These are phyloP conservation scores for Leucocoprinus leucothites DNA, from an alignment of 768 basidiomycete species.

Conservation along the genomic window DNA sequence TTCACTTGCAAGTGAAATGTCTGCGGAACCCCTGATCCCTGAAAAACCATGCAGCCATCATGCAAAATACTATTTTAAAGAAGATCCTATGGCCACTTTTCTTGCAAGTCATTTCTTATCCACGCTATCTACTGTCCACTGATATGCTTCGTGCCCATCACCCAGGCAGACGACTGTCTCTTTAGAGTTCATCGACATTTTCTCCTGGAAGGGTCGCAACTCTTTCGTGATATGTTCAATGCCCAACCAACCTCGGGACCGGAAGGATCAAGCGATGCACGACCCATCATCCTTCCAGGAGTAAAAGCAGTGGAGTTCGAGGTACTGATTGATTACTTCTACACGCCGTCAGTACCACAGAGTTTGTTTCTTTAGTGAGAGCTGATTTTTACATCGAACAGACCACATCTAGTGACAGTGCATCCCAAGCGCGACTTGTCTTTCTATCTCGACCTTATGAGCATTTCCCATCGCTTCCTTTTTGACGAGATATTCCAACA, in stretches of 20 bases:
- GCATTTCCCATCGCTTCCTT: slow-evolving; percentile 35
- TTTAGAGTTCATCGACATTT: slow-evolving; percentile 34
- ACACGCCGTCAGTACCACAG: slow-evolving; percentile 28
- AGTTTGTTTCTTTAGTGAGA: background rate
- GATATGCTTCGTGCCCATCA: background rate
- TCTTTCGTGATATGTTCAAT: slow-evolving; percentile 36
- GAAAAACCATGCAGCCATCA: background rate
- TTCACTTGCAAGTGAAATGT: no score
- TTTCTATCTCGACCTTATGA: slow-evolving; percentile 37
- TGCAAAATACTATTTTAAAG: slow-evolving; percentile 19
- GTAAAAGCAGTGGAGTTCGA: slow-evolving; percentile 34
- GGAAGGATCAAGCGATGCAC: slow-evolving; percentile 30
- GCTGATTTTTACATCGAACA: background rate
- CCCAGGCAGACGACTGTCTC: slow-evolving; percentile 30
- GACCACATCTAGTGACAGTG: background rate
- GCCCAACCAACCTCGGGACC: slow-evolving; percentile 19
- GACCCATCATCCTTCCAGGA: slow-evolving; percentile 28
- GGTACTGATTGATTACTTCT: slow-evolving; percentile 35
- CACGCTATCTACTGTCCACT: background rate
- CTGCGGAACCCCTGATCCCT: no score
- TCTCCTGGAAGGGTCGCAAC: slow-evolving; percentile 32
- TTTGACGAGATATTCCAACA: slow-evolving; percentile 31
- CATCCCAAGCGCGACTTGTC: slow-evolving; percentile 10
- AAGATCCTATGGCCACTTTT: slow-evolving; percentile 19
- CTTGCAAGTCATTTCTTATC: slow-evolving; percentile 10